Percentiles rank a stretch among this genome's conserved stretches.
These are phyloP conservation scores for Pilobolus umbonatus DNA, from an alignment of 192 early-diverging fungal genomes.

Conservation along the genomic window DNA sequence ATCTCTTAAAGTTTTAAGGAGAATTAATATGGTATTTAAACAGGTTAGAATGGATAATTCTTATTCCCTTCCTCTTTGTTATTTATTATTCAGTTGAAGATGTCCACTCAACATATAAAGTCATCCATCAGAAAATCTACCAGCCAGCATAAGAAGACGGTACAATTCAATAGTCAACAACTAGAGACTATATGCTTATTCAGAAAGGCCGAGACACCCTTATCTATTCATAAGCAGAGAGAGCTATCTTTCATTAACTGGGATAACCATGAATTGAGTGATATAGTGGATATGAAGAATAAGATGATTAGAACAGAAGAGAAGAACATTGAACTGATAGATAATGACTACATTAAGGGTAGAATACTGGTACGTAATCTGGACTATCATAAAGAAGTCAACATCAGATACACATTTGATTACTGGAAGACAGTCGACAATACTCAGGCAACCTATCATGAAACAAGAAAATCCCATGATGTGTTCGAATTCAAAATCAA, in stretches of 20 bases:
- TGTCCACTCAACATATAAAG: too few species aligned
- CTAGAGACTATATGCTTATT: slow-evolving; percentile 68
- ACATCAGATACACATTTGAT: slow-evolving; percentile 74
- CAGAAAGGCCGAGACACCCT: slow-evolving; percentile 63
- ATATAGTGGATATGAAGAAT: slow-evolving; percentile 10
- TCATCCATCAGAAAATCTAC: too few species aligned
- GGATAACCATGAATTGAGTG: slow-evolving; percentile 1
- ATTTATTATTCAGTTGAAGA: too few species aligned
- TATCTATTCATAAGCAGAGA: slow-evolving; percentile 28
- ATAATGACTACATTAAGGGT: slow-evolving; percentile 29
- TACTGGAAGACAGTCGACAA: slow-evolving; percentile 73
- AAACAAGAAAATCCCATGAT: slow-evolving; percentile 50
- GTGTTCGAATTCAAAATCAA: slow-evolving; percentile 54
- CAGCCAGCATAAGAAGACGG: slow-evolving; percentile 40
- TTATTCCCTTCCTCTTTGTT: too few species aligned
- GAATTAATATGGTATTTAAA: too few species aligned
- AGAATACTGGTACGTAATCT: slow-evolving; percentile 78
- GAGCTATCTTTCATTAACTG: neutral
- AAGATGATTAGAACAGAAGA: slow-evolving; percentile 6
- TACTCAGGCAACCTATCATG: slow-evolving; percentile 52
- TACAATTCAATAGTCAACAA: slow-evolving; percentile 58
- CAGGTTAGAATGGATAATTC: too few species aligned
- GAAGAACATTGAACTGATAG: neutral
- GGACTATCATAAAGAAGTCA: slow-evolving; percentile 77
- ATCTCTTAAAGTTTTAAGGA: too few species aligned